These are phyloP conservation scores for Entomortierella parvispora DNA, from an alignment of 192 early-diverging fungal genomes.

Conservation along the genomic window DNA sequence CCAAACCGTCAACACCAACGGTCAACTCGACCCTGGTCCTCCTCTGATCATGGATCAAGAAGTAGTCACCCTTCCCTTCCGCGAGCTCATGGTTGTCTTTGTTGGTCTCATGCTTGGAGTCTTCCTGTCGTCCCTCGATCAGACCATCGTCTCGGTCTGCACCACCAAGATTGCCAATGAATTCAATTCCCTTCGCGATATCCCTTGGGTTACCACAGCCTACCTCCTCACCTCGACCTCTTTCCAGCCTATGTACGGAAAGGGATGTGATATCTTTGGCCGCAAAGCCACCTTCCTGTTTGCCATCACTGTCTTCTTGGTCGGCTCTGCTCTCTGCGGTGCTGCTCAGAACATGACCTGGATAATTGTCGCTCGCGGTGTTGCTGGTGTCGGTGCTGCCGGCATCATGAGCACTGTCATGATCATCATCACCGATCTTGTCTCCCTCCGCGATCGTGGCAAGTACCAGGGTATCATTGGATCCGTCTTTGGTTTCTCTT, in stretches of 20 bases:
- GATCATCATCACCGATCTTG: conserved; percentile 81
- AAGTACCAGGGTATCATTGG: conserved; percentile 58
- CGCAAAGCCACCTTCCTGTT: conserved; percentile 43
- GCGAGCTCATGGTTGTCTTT: conserved; percentile 29
- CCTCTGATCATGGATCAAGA: not conserved
- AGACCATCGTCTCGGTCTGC: conserved; percentile 62
- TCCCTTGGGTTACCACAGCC: conserved; percentile 83
- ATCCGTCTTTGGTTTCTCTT: conserved; percentile 55
- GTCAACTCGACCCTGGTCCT: not conserved
- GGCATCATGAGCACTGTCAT: conserved; percentile 69
- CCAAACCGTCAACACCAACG: not conserved
- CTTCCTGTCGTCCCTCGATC: conserved; percentile 62
- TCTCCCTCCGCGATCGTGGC: conserved; percentile 74
- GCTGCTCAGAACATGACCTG: conserved; percentile 46
- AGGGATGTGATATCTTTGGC: conserved; percentile 25
- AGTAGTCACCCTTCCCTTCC: conserved; percentile 7
- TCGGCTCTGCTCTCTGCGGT: conserved; percentile 55
- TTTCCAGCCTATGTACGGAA: not conserved
- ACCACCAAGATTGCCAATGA: conserved; percentile 56
- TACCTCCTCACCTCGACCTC: conserved; percentile 34
- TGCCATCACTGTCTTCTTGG: conserved; percentile 52
- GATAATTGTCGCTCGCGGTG: conserved; percentile 74
- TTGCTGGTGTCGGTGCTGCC: conserved; percentile 80
- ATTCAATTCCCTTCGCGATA: conserved; percentile 56
- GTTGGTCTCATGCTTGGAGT: conserved; percentile 55